Evolutionary conservation across 805 yeast species (phyloP).

Genomic region (Candida morakotiae): DNA sequence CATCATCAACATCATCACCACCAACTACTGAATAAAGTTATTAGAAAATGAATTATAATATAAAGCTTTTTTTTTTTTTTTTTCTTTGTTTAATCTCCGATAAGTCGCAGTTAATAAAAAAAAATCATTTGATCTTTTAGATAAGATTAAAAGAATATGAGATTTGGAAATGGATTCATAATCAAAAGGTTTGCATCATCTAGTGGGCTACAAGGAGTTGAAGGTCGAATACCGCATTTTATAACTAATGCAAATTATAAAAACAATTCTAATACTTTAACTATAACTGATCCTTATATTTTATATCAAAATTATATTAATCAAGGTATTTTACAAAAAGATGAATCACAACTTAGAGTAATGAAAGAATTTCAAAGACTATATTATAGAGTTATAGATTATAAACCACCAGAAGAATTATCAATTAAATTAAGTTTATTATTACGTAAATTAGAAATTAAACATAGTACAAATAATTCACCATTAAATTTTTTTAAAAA

Average conservation of each 20-base stretch:
- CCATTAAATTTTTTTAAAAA: constrained; percentile 22
- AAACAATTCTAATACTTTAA: constrained; percentile 13
- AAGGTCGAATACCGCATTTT: constrained; percentile 36
- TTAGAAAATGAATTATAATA: too few species aligned
- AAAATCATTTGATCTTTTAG: background rate
- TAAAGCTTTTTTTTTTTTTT: background rate
- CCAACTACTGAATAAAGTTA: too few species aligned
- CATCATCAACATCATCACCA: background rate
- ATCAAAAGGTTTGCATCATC: constrained; percentile 9
- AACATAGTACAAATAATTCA: constrained; percentile 23
- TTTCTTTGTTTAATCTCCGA: background rate
- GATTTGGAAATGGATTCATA: background rate
- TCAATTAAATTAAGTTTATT: constrained; percentile 40
- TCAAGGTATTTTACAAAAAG: constrained; percentile 49
- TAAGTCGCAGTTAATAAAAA: constrained; percentile 1
- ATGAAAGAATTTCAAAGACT: constrained; percentile 61
- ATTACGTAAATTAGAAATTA: constrained; percentile 28
- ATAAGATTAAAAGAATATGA: background rate
- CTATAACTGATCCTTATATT: constrained; percentile 61
- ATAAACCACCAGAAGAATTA: constrained; percentile 50
- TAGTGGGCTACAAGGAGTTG: constrained; percentile 35
- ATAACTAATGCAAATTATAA: background rate
- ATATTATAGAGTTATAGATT: constrained; percentile 55
- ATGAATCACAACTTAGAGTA: constrained; percentile 57
- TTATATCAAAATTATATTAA: constrained; percentile 52